Base-by-base conservation (phyloP, 1,284 basidiomycete genomes). In the Phlebopus sp. region DNA sequence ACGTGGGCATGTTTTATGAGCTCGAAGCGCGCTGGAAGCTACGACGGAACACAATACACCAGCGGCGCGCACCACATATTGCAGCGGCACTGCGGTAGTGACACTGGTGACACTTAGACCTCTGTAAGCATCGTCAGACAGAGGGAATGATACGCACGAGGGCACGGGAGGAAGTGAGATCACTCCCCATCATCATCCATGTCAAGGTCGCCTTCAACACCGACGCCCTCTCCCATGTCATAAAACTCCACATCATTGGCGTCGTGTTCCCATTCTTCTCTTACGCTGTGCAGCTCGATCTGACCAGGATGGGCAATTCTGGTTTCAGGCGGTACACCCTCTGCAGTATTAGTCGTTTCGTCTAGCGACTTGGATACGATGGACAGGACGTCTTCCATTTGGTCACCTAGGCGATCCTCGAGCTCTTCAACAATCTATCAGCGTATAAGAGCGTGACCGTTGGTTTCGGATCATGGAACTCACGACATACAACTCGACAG, bases 401-500 rank as follows among this genome's bases (percentile, higher is more conserved):
- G 73, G 18, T 83, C 78, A 0, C 81, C 79, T 5, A 95, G 78
- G 35, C 93, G 79, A 53, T 89, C 86, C 66, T 93, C 90, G 2
- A 92, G 71, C 64, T 96, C 92, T 68, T 97, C 92, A 13, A 97
- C 82, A 43, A 95, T 86, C 92, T 96, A 56, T 37, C 18, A 29
- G 34, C n/a, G 37, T 37, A 25, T 52, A 46, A 53, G 43, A 19
- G 31, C n/a, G 21, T 4, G 35, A n/a, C 2, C 14, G 2, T 23
- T 2, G 19, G 19, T 9, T 31, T 42, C 21, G 17, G 29, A 14
- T 35, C 32, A n/a, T n/a, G 29, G 29, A 14, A 80, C 90, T 49
- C 57, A 95, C 92, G 40, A 92, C 86, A 58, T 97, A 95, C 18
- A 97, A 81, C 63, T 94, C 92, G 25, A 97, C 91, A 0, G 85